phyloP scores from a whole-genome alignment of 2,329 filamentous ascomycete genomes.

The Hypoxylon sp. region DNA sequence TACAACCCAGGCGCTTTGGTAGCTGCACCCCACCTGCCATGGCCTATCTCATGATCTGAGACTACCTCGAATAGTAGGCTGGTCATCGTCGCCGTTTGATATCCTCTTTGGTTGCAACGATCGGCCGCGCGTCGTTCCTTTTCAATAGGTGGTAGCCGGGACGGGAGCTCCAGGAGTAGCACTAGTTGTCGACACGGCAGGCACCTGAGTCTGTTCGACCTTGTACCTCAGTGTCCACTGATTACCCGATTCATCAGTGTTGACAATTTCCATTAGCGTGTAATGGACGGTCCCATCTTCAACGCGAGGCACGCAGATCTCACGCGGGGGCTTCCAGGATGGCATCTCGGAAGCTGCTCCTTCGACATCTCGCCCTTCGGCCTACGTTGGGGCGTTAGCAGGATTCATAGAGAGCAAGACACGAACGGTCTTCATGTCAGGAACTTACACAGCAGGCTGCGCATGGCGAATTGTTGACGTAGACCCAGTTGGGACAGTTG shows the following conservation, averaged over 20 bases:
- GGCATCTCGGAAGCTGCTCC: slow-evolving; percentile 45
- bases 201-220: slow-evolving; percentile 43
- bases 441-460: slow-evolving; percentile 62
- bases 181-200: slow-evolving; percentile 44
- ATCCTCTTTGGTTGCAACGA: slow-evolving; percentile 9
- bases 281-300: slow-evolving; percentile 61
- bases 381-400: slow-evolving; percentile 51
- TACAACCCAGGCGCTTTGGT: slow-evolving; percentile 19
- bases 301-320: slow-evolving; percentile 60
- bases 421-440: neutral
- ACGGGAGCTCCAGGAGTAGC: slow-evolving; percentile 44
- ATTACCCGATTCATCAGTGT: slow-evolving; percentile 53
- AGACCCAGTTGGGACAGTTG: slow-evolving; percentile 67
- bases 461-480: slow-evolving; percentile 63
- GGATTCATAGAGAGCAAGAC: slow-evolving; percentile 19
- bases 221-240: slow-evolving; percentile 56
- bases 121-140: slow-evolving; percentile 5
- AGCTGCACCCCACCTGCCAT: slow-evolving; percentile 32
- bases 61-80: slow-evolving; percentile 13
- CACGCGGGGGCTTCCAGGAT: slow-evolving; percentile 53
- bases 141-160: slow-evolving; percentile 37
- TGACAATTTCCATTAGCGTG: slow-evolving; percentile 60
- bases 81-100: slow-evolving; percentile 13
- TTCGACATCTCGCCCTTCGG: slow-evolving; percentile 62
- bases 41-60: slow-evolving; percentile 21